Conservation (phyloP, 23 red algal species). For the Gracilaria vermiculophylla region DNA sequence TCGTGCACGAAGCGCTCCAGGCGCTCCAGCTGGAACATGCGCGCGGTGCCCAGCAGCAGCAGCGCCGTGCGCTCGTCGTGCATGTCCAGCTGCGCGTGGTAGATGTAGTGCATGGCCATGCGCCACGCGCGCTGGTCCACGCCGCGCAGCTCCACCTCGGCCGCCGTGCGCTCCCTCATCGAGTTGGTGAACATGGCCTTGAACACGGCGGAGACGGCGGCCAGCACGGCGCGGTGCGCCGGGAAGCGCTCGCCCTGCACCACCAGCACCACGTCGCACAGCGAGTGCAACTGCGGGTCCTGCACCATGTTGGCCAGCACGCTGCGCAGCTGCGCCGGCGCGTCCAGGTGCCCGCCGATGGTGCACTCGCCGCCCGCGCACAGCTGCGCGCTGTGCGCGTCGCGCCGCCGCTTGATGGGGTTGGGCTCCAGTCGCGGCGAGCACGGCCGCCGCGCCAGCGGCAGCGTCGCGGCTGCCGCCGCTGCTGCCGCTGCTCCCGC, state of each 20-base stretch:
- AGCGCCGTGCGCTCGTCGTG: conserved; percentile 31
- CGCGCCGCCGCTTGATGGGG: neutral
- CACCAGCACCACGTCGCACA: conserved; percentile 61
- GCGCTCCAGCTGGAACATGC: conserved; percentile 62
- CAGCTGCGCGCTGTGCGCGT: neutral
- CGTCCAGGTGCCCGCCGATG: conserved; percentile 55
- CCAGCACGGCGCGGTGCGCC: conserved; percentile 63
- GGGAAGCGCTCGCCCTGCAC: conserved; percentile 46
- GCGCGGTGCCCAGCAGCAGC: conserved; percentile 38
- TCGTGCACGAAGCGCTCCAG: conserved; percentile 60
- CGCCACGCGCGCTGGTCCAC: conserved; percentile 37
- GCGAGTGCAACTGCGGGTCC: conserved; percentile 38
- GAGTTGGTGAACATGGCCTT: conserved; percentile 68
- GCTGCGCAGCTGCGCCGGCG: conserved; percentile 36
- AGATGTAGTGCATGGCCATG: conserved; percentile 72
- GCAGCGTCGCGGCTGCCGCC: too few relatives aligned
- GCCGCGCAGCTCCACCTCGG: conserved; percentile 15
- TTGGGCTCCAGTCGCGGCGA: conserved; percentile 24
- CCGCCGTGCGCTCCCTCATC: conserved; percentile 29
- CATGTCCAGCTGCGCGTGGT: conserved; percentile 41
- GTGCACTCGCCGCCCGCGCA: neutral
- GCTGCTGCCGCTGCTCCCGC: too few relatives aligned
- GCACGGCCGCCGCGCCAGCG: neutral
- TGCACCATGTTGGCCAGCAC: conserved; percentile 51
- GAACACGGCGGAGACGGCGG: conserved; percentile 51